Evolutionary conservation across 1,139 yeast genomes (phyloP).

Genomic region (Geotrichum histeridarum): DNA sequence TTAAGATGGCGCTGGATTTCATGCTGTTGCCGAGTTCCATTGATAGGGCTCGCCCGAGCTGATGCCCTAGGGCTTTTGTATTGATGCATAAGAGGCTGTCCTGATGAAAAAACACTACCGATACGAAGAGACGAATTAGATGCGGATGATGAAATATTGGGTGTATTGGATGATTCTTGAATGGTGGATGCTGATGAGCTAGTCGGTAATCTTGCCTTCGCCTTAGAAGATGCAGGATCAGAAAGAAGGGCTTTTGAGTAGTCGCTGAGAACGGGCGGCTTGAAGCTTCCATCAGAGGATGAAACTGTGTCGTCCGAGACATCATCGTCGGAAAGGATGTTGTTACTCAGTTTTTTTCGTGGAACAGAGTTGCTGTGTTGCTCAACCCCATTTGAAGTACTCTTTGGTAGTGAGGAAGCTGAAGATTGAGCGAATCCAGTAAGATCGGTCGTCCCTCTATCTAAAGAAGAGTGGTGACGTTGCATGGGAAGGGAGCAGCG

Average conservation of each 20-base stretch:
- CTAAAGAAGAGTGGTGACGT: constrained; percentile 11
- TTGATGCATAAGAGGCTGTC: constrained; percentile 6
- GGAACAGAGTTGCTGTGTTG: background rate
- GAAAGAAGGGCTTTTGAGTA: constrained; percentile 46
- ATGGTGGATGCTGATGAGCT: constrained; percentile 1
- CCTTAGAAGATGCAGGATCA: constrained; percentile 23
- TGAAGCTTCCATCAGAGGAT: constrained; percentile 47
- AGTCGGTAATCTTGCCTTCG: constrained; percentile 17
- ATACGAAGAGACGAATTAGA: constrained; percentile 15
- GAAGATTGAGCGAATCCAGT: constrained; percentile 5
- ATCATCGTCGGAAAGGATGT: constrained; percentile 11
- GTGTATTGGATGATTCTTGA: background rate
- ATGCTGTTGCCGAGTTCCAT: constrained; percentile 20
- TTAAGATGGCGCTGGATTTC: constrained; percentile 19
- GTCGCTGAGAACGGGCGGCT: constrained; percentile 63
- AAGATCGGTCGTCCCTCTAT: constrained; percentile 4
- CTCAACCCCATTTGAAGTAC: background rate
- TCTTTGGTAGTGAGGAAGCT: background rate
- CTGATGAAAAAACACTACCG: constrained; percentile 2
- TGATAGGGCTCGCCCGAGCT: constrained; percentile 17
- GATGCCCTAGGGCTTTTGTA: constrained; percentile 14
- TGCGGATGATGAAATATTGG: constrained; percentile 4
- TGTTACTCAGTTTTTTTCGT: background rate
- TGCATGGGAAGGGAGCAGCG: constrained; percentile 9
- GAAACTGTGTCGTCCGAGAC: constrained; percentile 29